Base-by-base conservation (phyloP, 164 flowering plant species). In the Aristolochia californica region DNA sequence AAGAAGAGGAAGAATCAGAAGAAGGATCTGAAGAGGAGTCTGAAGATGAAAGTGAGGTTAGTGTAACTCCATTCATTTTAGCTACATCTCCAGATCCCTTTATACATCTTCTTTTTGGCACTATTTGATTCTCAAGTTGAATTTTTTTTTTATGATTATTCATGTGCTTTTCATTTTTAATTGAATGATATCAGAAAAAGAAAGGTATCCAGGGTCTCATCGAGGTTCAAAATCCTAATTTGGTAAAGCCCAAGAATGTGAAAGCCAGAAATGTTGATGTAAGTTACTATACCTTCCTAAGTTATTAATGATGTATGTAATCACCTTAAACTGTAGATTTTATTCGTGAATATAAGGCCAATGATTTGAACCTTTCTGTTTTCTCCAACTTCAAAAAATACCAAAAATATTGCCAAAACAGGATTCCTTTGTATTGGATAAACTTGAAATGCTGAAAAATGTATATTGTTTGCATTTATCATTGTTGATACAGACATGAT, bases 231-330 rank as follows among this genome's bases (percentile, higher is more conserved):
- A 90, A 90, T 71, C 97, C 97, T 51, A 90, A 87, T 74, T 61
- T 87, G 72, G 90, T 67, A 13, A 85, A 83, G 70, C 66, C 76
- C 23, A 90, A 85, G 80, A 83, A 62, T 57, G 7, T 87, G 79
- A 90, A 83, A 80, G 97, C 97, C 30, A 85, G 66, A 61, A 79
- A 88, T 71, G 63, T 74, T 65, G 96, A 88, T 72, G 93, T 88
- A 70, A 75, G 83, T 66, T 56, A 45, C 23, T 18, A 23, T 26
- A 17, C n/a, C 45, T 62, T 44, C n/a, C 13, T 43, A 1, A 43
- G 13, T 18, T 24, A 48, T 14, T 3, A n/a, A 38, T 22, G 45
- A 2, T 45, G 20, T 14, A 14, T 4, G n/a, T n/a, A n/a, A n/a
- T n/a, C n/a, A 28, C 30, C 30, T 28, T 28, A 7, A 2, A 2